Evolutionary conservation across 192 early-diverging fungal genomes (phyloP), one percentile per base, ranked within the genome.

Genomic region (Lobosporangium transversale): DNA sequence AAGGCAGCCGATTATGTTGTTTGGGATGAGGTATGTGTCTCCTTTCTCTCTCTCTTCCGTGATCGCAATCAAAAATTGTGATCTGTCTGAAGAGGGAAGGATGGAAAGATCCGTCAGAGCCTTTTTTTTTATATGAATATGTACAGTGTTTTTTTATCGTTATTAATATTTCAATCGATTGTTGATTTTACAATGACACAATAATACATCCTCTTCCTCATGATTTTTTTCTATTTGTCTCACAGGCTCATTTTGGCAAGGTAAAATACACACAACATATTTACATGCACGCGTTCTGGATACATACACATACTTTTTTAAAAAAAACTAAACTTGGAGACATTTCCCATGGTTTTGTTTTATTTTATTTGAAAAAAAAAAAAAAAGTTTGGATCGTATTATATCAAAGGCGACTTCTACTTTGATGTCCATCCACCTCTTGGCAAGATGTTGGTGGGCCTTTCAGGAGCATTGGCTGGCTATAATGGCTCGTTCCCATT

Each of bases 351-450:
- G n/a, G n/a, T n/a, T n/a, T n/a, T n/a, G n/a, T n/a, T n/a, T n/a
- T n/a, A n/a, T n/a, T n/a, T n/a, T n/a, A n/a, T n/a, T n/a, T n/a
- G n/a, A n/a, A n/a, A n/a, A n/a, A n/a, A n/a, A n/a, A n/a, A n/a
- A n/a, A n/a, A n/a, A n/a, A n/a, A 97, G 87, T 99, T 99, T 83
- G 98, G 91, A 18, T 93, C 92, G 10, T 83, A 95, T 74, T 99
- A 99, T 80, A 73, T 99, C 42, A 96, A 97, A 57, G 79, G 87
- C 24, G 92, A 93, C 43, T 99, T 98, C 64, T 99, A 98, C 68
- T 95, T 95, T 74, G 98, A 99, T 81, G 97, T 99, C 1, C 98
- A 99, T 69, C 98, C 98, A 30, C 97, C 98, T 5, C 80, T 98
- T 58, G 97, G 97, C 43, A 99, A 99, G 83, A 98, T 98, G 87